These are phyloP conservation scores for Apiotrichum akiyoshidainum DNA, from an alignment of 1,284 basidiomycete genomes.

Conservation along the genomic window DNA sequence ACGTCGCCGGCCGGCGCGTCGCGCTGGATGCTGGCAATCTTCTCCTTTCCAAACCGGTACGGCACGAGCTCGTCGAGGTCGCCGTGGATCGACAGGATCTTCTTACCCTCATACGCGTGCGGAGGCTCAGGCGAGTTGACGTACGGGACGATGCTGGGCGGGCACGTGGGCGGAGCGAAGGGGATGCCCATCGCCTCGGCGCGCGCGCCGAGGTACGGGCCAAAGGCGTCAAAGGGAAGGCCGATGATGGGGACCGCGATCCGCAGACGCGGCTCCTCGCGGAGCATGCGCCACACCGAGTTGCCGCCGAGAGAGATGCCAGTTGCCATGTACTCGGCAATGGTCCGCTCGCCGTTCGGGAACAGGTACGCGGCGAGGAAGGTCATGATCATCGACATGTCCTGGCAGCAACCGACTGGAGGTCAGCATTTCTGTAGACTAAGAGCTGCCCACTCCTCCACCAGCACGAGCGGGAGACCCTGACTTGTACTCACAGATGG, in stretches of 20 bases:
- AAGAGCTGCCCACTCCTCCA: too few species aligned
- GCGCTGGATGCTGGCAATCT: constrained; percentile 38
- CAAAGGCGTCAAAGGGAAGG: constrained; percentile 67
- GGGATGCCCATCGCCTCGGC: constrained; percentile 54
- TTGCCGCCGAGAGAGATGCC: constrained; percentile 56
- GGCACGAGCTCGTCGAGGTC: constrained; percentile 47
- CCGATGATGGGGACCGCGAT: constrained; percentile 71
- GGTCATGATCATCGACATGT: constrained; percentile 76
- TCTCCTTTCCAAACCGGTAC: constrained; percentile 29
- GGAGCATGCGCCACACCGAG: constrained; percentile 52
- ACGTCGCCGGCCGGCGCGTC: constrained; percentile 19
- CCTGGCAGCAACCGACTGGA: constrained; percentile 64
- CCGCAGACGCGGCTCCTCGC: constrained; percentile 61
- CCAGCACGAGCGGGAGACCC: not conserved
- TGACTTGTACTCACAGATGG: constrained; percentile 51
- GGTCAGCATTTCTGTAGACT: too few species aligned
- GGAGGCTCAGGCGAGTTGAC: constrained; percentile 55
- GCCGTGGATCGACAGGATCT: constrained; percentile 65
- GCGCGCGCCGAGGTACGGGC: constrained; percentile 58
- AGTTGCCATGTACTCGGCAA: constrained; percentile 63
- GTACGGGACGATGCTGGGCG: constrained; percentile 56
- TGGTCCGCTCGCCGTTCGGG: constrained; percentile 62
- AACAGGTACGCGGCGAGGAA: constrained; percentile 75
- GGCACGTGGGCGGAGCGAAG: constrained; percentile 60
- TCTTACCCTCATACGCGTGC: constrained; percentile 62